Base-by-base conservation (phyloP, 345 rosid genomes). In the Bruguiera parviflora region DNA sequence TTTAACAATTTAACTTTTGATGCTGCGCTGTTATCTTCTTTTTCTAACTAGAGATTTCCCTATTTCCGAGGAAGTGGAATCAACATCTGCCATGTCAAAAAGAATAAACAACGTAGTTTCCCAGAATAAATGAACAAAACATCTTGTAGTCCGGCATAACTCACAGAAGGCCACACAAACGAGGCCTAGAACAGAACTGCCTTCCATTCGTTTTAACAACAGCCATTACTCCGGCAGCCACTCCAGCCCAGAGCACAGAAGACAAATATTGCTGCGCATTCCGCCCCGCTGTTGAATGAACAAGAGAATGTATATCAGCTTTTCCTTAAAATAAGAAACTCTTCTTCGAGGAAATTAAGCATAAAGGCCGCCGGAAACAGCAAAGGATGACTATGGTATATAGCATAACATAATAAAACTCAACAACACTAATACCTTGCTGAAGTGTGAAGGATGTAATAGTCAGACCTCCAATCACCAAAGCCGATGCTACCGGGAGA, bases 401-500 rank as follows among this genome's bases (percentile, higher is more conserved):
- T 15, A 4, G 24, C 53, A 24, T 58, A 9, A 31, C 31, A 53
- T 49, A 21, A 47, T 4, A 7, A 49, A 31, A 66, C 47, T 47
- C 25, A 2, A 55, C 46, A 58, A 53, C 35, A 29, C 31, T 25
- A 16, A 20, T 83, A 95, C 99, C 99, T 85, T 89, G 96, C 39
- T 92, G 96, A 68, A 89, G 37, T n/a, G 96, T 80, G 79, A 95
- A 71, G 46, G 97, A 79, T 67, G 97, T 91, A 61, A 84, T 59
- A 35, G 99, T 91, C 75, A 95, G 84, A 53, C 97, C 93, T 77
- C 97, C 99, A 16, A 91, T 82, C 5, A 95, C 53, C 84, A 91
- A 74, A 57, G 96, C 95, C 33, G 99, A 95, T 66, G 99, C 99
- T 55, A 89, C 84, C 0, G 99, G 99, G 61, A 91, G 88, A 83